Evolutionary conservation across 2,329 filamentous ascomycete genomes (phyloP).

Genomic region (Colletotrichum sp.): DNA sequence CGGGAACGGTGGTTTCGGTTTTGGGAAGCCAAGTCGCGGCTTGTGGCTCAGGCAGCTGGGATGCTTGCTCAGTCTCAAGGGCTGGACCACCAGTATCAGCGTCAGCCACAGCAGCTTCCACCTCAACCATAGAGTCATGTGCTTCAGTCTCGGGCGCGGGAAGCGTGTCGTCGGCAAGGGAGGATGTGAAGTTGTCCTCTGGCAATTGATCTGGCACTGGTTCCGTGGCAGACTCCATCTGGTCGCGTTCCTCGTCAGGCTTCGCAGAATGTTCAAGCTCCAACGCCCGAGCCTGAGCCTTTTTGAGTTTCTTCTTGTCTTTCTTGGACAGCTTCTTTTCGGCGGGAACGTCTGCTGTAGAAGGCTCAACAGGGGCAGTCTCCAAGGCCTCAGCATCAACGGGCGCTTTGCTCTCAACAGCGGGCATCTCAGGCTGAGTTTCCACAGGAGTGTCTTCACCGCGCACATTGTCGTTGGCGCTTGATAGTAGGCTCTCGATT

Average conservation of each 20-base stretch:
- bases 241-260: not conserved
- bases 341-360: not conserved
- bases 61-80: not conserved
- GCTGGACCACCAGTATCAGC: not conserved
- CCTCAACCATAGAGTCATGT: not conserved
- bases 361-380: not conserved
- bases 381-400: not conserved
- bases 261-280: conserved; percentile 16
- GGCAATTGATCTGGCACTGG: not conserved
- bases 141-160: conserved; percentile 3
- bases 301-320: conserved; percentile 30
- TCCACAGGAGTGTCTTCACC: not conserved
- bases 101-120: not conserved
- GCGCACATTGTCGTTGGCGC: not conserved
- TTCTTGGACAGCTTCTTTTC: conserved; percentile 25
- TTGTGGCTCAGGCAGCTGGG: not conserved
- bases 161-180: not conserved
- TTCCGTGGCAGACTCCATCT: not conserved
- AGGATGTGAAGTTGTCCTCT: not conserved
- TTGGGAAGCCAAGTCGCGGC: not conserved
- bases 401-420: not conserved
- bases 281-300: conserved; percentile 17
- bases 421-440: not conserved
- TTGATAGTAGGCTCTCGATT: not conserved
- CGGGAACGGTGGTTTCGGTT: not conserved